Conservation (phyloP, 179 eudicot genomes). For the Silene noctiflora region DNA sequence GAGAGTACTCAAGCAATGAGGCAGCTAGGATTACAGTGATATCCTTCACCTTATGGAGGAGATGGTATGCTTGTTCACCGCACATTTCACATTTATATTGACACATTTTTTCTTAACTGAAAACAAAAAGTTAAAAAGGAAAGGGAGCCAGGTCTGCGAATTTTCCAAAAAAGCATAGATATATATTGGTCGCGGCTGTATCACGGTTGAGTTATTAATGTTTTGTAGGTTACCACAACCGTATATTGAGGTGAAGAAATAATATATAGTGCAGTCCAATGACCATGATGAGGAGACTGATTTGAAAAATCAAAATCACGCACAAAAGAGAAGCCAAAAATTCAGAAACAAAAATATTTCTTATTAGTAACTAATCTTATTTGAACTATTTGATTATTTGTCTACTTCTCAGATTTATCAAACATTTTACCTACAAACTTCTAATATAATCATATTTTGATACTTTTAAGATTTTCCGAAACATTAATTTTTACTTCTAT, state of each 20-base stretch:
- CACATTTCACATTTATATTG: neutral
- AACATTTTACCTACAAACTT: neutral
- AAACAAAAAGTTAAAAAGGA: neutral
- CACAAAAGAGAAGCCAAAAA: constrained; percentile 8
- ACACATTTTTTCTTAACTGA: neutral
- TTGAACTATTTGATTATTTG: neutral
- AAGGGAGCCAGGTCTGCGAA: too few species aligned
- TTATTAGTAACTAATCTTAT: neutral
- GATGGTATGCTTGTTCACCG: neutral
- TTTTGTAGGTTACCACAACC: too few species aligned
- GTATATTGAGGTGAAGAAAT: too few species aligned
- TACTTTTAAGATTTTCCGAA: neutral
- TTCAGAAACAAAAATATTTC: neutral
- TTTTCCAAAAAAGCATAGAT: too few species aligned
- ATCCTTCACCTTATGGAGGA: too few species aligned
- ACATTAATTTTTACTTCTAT: neutral
- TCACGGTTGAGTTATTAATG: too few species aligned
- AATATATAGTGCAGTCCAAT: too few species aligned
- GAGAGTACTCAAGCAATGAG: neutral
- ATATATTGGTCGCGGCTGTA: too few species aligned
- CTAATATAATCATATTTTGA: neutral
- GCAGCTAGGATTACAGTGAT: neutral
- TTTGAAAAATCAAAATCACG: neutral
- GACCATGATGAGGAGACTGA: too few species aligned
- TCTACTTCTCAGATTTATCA: neutral